phyloP scores from a whole-genome alignment of 2,329 filamentous ascomycete genomes.

The Fusarium sp. region DNA sequence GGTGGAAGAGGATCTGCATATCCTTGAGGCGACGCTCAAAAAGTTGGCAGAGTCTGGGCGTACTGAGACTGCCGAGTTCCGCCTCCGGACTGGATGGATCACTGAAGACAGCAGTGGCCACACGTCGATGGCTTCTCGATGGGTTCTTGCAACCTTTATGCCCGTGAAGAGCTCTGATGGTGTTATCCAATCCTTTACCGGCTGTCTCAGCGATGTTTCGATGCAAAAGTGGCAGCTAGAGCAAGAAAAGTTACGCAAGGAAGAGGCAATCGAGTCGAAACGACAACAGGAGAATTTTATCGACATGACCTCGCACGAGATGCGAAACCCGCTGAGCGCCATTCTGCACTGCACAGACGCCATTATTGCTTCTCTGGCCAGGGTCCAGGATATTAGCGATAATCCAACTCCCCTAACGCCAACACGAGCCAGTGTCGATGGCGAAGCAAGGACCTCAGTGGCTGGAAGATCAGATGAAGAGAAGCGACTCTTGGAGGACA shows the following conservation, averaged over 20 bases:
- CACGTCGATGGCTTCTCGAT: slow-evolving; percentile 58
- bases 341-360: slow-evolving; percentile 82
- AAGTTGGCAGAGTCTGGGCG: slow-evolving; percentile 55
- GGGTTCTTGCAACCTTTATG: slow-evolving; percentile 63
- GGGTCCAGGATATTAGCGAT: slow-evolving; percentile 55
- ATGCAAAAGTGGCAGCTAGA: slow-evolving; percentile 64
- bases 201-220: slow-evolving; percentile 63
- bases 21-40: slow-evolving; percentile 55
- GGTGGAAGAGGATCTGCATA: slow-evolving; percentile 56
- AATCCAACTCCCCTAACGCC: slow-evolving; percentile 41
- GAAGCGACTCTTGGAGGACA: slow-evolving; percentile 64
- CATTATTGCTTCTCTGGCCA: slow-evolving; percentile 65
- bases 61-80: slow-evolving; percentile 61
- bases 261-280: slow-evolving; percentile 69
- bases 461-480: slow-evolving; percentile 49
- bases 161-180: slow-evolving; percentile 61
- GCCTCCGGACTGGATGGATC: slow-evolving; percentile 60
- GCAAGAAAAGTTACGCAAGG: slow-evolving; percentile 61
- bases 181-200: slow-evolving; percentile 58
- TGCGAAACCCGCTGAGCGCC: slow-evolving; percentile 79
- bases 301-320: slow-evolving; percentile 79
- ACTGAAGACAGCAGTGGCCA: slow-evolving; percentile 59
- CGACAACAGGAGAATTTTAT: slow-evolving; percentile 85
- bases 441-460: slow-evolving; percentile 3
- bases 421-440: slow-evolving; percentile 23